Conservation (phyloP, 2,329 filamentous ascomycete species). For the Nothopassalora personata region DNA sequence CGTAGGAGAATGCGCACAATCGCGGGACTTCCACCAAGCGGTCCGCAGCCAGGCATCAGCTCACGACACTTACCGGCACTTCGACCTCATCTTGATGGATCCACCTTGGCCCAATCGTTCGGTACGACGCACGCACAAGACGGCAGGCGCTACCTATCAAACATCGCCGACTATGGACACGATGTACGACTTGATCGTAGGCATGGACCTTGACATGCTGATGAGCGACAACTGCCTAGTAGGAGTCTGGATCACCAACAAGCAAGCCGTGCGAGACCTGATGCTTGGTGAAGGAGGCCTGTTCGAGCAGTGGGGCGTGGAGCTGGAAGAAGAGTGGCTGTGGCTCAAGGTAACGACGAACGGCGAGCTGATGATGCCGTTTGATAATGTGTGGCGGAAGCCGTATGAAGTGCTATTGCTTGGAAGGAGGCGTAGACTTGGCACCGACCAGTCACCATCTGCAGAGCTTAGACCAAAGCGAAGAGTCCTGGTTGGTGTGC, state of each 20-base stretch:
- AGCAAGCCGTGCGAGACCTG: conserved; percentile 50
- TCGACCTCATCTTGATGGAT: conserved; percentile 48
- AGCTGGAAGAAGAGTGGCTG: conserved; percentile 64
- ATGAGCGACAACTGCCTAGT: conserved; percentile 55
- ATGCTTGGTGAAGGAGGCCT: conserved; percentile 54
- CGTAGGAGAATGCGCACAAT: conserved; percentile 41
- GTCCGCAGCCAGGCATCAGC: conserved; percentile 35
- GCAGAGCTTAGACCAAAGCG: conserved; percentile 32
- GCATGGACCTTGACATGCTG: conserved; percentile 48
- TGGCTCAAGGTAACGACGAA: conserved; percentile 68
- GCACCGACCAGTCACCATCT: not conserved
- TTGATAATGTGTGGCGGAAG: conserved; percentile 62
- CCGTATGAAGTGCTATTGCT: conserved; percentile 72
- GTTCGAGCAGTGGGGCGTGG: conserved; percentile 62
- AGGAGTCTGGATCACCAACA: conserved; percentile 75
- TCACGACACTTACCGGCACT: conserved; percentile 44
- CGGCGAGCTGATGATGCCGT: conserved; percentile 59
- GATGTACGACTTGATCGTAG: conserved; percentile 38
- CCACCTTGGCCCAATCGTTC: conserved; percentile 29
- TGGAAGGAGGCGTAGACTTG: conserved; percentile 35
- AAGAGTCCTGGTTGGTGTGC: conserved; percentile 63
- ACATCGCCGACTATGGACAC: conserved; percentile 41
- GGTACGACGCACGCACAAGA: conserved; percentile 54
- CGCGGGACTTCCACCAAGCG: conserved; percentile 35
- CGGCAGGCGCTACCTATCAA: conserved; percentile 26